phyloP scores from a whole-genome alignment of 768 basidiomycete genomes.

The Phylloporus scabripes region DNA sequence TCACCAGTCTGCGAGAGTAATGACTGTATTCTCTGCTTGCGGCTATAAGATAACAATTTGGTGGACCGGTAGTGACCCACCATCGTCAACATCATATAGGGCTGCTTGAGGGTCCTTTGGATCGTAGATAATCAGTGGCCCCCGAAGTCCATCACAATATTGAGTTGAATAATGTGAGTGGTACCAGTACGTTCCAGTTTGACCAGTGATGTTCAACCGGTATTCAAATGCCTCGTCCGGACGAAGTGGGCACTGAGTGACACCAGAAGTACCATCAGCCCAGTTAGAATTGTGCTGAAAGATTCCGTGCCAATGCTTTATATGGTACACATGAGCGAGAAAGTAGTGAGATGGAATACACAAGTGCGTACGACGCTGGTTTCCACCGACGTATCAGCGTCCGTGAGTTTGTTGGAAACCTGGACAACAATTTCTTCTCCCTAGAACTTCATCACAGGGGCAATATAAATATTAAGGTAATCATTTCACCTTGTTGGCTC shows the following conservation, averaged over 20 bases:
- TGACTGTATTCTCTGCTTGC: not conserved
- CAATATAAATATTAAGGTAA: not conserved
- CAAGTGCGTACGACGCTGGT: constrained; percentile 1
- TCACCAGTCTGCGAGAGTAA: constrained; percentile 41
- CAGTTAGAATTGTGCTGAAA: constrained; percentile 35
- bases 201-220: constrained; percentile 23
- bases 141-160: constrained; percentile 33
- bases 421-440: not conserved
- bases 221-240: constrained; percentile 34
- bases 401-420: constrained; percentile 1
- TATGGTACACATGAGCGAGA: not conserved
- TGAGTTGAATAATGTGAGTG: constrained; percentile 41
- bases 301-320: constrained; percentile 40
- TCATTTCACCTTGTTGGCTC: not conserved
- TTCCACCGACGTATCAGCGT: not conserved
- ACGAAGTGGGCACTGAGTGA: constrained; percentile 39
- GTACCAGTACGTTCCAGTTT: constrained; percentile 40
- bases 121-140: constrained; percentile 38
- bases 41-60: not conserved
- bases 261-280: constrained; percentile 40
- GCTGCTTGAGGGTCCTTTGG: constrained; percentile 10
- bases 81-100: constrained; percentile 34
- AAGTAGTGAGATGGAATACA: not conserved
- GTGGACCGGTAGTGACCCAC: not conserved
- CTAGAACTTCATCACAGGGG: not conserved